These are phyloP conservation scores for Pyricularia pennisetigena DNA, from an alignment of 2,329 filamentous ascomycete species.

Conservation along the genomic window DNA sequence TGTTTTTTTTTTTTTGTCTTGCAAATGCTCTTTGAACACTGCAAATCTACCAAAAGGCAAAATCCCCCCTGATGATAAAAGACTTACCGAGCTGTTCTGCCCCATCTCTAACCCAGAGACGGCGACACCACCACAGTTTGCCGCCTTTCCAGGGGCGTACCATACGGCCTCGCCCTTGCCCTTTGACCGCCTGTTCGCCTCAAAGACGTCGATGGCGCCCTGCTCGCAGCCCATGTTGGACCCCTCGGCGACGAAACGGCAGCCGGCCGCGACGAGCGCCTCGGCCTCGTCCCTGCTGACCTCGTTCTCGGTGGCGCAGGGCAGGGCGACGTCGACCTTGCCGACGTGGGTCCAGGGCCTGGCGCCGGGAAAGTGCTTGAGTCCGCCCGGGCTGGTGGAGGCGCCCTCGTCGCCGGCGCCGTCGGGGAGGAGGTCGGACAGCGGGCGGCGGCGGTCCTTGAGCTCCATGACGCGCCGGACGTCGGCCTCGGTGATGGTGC, in stretches of 20 bases:
- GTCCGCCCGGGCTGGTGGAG: conserved; percentile 22
- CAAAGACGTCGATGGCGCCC: conserved; percentile 88
- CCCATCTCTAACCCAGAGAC: conserved; percentile 98
- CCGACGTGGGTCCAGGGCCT: conserved; percentile 88
- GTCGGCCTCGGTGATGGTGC: conserved; percentile 69
- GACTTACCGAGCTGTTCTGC: conserved; percentile 64
- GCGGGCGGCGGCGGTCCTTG: conserved; percentile 78
- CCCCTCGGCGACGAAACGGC: conserved; percentile 85
- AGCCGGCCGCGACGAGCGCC: conserved; percentile 65
- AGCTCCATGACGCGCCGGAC: conserved; percentile 70
- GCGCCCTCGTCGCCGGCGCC: conserved; percentile 10
- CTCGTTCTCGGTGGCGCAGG: conserved; percentile 95
- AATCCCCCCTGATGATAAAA: too few species aligned
- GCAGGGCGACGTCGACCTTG: conserved; percentile 83
- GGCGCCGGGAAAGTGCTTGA: conserved; percentile 79
- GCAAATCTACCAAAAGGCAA: too few species aligned
- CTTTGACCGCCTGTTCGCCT: conserved; percentile 48
- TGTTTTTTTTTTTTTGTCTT: neutral
- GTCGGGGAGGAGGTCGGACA: conserved; percentile 50
- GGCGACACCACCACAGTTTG: conserved; percentile 94
- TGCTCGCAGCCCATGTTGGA: conserved; percentile 99
- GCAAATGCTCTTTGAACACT: too few species aligned
- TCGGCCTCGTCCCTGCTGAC: conserved; percentile 85
- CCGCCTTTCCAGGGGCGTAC: conserved; percentile 96
- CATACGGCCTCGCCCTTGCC: conserved; percentile 61